phyloP scores from a whole-genome alignment of 768 basidiomycete species.

The Pleurotus salmoneostramineus region DNA sequence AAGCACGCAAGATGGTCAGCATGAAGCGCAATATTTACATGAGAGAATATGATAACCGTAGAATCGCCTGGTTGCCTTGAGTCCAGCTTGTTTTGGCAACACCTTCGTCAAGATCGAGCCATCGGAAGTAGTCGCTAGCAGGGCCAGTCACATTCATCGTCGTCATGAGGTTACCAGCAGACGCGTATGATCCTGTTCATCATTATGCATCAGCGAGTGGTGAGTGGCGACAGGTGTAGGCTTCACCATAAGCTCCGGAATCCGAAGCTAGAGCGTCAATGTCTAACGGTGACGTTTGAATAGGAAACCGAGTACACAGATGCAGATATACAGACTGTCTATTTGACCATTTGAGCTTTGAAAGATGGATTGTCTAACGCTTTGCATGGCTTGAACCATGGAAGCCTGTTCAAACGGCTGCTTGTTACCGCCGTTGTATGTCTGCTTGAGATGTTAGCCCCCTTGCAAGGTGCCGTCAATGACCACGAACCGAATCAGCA shows the following conservation, averaged over 20 bases:
- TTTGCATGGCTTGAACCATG: conserved; percentile 46
- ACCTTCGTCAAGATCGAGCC: conserved; percentile 67
- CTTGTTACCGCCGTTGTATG: conserved; percentile 72
- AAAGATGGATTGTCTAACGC: conserved; percentile 55
- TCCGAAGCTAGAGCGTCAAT: conserved; percentile 49
- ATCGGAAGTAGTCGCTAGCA: conserved; percentile 50
- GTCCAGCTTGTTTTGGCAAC: conserved; percentile 59
- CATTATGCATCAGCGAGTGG: neutral
- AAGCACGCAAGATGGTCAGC: neutral
- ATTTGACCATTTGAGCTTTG: conserved; percentile 55
- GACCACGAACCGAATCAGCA: conserved; percentile 47
- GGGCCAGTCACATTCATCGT: conserved; percentile 37
- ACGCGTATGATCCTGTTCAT: conserved; percentile 61
- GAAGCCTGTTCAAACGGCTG: conserved; percentile 35
- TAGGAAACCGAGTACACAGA: neutral
- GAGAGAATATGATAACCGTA: conserved; percentile 37
- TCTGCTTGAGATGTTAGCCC: conserved; percentile 24
- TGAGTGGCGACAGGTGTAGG: neutral
- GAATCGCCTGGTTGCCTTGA: conserved; percentile 40
- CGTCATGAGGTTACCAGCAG: conserved; percentile 57
- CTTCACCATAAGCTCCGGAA: conserved; percentile 57
- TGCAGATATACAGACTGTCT: conserved; percentile 33
- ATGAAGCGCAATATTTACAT: neutral
- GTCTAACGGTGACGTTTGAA: conserved; percentile 27
- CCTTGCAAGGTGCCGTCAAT: neutral